phyloP scores from a whole-genome alignment of 2,329 filamentous ascomycete species.

The Tolypocladium paradoxum region DNA sequence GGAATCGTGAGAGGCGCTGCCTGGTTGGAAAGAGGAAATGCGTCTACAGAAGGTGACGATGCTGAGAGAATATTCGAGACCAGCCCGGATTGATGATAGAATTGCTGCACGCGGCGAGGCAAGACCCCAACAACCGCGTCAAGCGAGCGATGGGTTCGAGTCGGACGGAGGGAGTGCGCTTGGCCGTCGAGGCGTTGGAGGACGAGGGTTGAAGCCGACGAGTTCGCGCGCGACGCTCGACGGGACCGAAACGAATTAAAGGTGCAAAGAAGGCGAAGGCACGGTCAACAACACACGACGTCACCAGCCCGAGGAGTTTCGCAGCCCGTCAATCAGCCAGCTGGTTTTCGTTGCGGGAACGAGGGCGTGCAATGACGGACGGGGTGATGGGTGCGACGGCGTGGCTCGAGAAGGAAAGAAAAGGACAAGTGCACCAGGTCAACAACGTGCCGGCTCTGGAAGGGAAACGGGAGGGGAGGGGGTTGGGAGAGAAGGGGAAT shows the following conservation, averaged over 20 bases:
- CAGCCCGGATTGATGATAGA: slow-evolving; percentile 31
- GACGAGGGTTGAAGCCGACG: slow-evolving; percentile 18
- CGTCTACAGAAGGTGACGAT: slow-evolving; percentile 5
- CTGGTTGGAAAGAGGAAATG: slow-evolving; percentile 12
- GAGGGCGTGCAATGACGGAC: slow-evolving; percentile 7
- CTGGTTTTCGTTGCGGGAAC: slow-evolving; percentile 7
- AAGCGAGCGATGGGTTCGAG: slow-evolving; percentile 29
- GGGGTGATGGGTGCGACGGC: slow-evolving; percentile 13
- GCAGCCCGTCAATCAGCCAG: slow-evolving; percentile 10
- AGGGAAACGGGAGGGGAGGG: slow-evolving; percentile 6
- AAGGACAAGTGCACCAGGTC: slow-evolving; percentile 20
- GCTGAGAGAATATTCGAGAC: slow-evolving; percentile 31
- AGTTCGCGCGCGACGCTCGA: slow-evolving; percentile 13
- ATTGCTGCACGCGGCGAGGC: slow-evolving; percentile 15
- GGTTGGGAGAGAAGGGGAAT: slow-evolving; percentile 12
- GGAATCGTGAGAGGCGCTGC: slow-evolving; percentile 19
- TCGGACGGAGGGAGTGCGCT: slow-evolving; percentile 13
- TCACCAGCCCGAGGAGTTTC: slow-evolving; percentile 4
- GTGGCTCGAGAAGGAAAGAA: slow-evolving; percentile 15
- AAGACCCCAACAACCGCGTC: slow-evolving; percentile 31
- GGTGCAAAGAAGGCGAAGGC: slow-evolving; percentile 8
- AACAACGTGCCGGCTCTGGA: slow-evolving; percentile 2
- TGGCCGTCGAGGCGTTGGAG: slow-evolving; percentile 30
- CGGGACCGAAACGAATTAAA: slow-evolving; percentile 13
- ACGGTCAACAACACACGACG: slow-evolving; percentile 13